Base-by-base conservation (phyloP, 495 filamentous ascomycete genomes). In the Aspergillus incahuasiensis region DNA sequence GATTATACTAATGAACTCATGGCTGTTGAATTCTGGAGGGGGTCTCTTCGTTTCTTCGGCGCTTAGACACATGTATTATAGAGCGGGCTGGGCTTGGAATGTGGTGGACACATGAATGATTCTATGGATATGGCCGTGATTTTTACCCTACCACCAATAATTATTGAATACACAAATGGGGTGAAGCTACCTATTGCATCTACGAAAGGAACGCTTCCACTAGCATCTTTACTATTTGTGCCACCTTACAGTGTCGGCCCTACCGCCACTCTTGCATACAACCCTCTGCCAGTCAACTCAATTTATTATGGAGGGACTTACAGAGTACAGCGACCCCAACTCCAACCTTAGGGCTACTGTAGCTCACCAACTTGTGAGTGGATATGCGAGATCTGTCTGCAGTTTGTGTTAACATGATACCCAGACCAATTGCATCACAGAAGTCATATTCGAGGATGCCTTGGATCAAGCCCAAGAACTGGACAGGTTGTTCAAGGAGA, bases 361-460 rank as follows among this genome's bases (percentile, higher is more conserved):
- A 41, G 79, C 79, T 19, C 81, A 86, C 57, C 81, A 83, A 63
- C 47, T 84, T 24, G 77, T 80, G 16, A 48, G 11, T 0, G 18
- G 11, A 2, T 25, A 16, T 5, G 16, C 22, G 0, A 35, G 24
- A 3, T 9, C 5, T n/a, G n/a, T n/a, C 45, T 22, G 30, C 13
- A 6, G 18, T 15, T 16, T 52, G 34, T 15, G 24, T 16, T 62
- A 18, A 62, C 19, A n/a, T 5, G 11, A 0, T 30, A 43, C 7
- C 2, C 22, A 81, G 63, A 80, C 73, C 46, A 84, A 86, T 56
- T 85, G 83, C 53, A 68, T 87, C 6, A 85, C 80, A 2, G 86
- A 90, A 58, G 78, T 84, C 28, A 71, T 86, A 38, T 87, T 88
- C 55, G 74, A 80, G 39, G 67, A 77, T 24, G 86, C 86, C 2